Percentiles rank a stretch among this genome's conserved stretches.
phyloP scores from a whole-genome alignment of 352 stramenopile genomes.

The Porosira glacialis region DNA sequence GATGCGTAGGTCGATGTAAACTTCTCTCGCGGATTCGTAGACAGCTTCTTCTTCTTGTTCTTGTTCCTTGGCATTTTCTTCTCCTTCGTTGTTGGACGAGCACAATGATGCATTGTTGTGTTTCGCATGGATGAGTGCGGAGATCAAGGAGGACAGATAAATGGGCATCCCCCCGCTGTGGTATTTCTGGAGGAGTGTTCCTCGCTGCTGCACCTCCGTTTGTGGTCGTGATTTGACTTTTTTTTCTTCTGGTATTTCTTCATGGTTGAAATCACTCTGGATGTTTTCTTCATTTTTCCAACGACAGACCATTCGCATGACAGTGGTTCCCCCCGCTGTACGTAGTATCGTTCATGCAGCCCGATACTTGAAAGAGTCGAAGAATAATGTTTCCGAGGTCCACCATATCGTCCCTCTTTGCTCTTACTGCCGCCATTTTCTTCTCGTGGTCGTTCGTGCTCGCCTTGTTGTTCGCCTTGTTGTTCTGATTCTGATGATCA shows the following conservation, averaged over 20 bases:
- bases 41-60: background rate
- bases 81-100: background rate
- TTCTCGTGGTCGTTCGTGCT: background rate
- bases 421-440: background rate
- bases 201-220: too few species aligned
- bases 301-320: background rate
- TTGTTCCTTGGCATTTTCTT: background rate
- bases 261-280: background rate
- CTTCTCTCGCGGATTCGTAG: constrained; percentile 31
- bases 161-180: constrained; percentile 19
- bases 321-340: background rate
- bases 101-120: background rate
- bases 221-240: too few species aligned
- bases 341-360: background rate
- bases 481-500: too few species aligned
- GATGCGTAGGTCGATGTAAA: constrained; percentile 25
- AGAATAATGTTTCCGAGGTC: constrained; percentile 15
- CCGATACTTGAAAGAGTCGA: constrained; percentile 17
- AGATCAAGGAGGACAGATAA: constrained; percentile 31
- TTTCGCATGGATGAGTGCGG: constrained; percentile 8
- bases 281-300: background rate
- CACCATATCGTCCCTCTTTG: constrained; percentile 13
- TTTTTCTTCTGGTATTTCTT: constrained; percentile 9
- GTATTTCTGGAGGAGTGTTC: too few species aligned
- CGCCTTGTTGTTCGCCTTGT: background rate